Percentiles rank a stretch among this genome's conserved stretches.
Conservation (phyloP, 176 grass and related monocot genomes). For the Juncus effusus region DNA sequence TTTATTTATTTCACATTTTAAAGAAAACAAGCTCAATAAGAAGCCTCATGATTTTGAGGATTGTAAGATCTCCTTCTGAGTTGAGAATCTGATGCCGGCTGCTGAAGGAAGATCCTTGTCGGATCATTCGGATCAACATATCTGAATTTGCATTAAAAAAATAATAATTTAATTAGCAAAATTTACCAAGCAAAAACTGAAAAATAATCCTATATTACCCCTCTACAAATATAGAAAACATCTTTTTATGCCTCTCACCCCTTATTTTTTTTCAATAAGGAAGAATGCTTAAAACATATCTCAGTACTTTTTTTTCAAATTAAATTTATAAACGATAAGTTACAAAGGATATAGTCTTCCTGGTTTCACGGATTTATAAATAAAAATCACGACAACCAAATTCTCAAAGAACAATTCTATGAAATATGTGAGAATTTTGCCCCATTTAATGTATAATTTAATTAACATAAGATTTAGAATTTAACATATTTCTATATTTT, state of each 20-base stretch:
- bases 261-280: background rate
- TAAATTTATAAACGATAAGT: too few species aligned
- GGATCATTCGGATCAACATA: conserved; percentile 96
- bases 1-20: background rate
- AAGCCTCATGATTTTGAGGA: conserved; percentile 39
- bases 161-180: background rate
- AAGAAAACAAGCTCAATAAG: conserved; percentile 12
- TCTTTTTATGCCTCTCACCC: background rate
- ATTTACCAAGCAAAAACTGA: background rate
- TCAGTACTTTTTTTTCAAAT: background rate
- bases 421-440: too few species aligned
- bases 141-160: conserved; percentile 33
- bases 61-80: conserved; percentile 94
- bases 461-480: too few species aligned
- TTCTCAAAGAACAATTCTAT: background rate
- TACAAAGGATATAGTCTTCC: too few species aligned
- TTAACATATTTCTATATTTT: too few species aligned
- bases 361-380: too few species aligned
- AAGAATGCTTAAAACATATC: background rate
- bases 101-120: conserved; percentile 96
- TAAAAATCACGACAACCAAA: too few species aligned
- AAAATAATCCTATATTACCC: background rate
- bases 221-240: background rate
- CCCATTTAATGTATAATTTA: too few species aligned
- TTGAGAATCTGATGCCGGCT: conserved; percentile 80